Evolutionary conservation across 129 eudicot species (phyloP).

Genomic region (Heracleum sosnowskyi): DNA sequence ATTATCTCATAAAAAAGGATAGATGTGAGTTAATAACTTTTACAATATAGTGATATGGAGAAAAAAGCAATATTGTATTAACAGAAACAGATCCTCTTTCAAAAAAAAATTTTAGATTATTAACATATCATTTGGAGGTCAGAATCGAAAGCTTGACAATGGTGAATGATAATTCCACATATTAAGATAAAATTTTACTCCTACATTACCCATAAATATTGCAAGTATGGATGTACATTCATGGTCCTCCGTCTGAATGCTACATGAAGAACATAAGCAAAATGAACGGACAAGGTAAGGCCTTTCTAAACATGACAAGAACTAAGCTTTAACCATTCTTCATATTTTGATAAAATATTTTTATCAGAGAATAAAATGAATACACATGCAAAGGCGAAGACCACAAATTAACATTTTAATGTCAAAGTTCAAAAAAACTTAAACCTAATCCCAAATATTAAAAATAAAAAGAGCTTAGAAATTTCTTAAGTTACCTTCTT

Average conservation of each 20-base stretch:
- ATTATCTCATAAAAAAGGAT: not conserved
- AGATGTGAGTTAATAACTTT: not conserved
- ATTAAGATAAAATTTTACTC: no score
- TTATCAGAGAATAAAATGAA: no score
- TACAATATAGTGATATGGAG: not conserved
- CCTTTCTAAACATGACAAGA: not conserved
- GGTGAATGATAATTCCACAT: not conserved
- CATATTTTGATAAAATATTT: no score
- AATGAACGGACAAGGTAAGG: not conserved
- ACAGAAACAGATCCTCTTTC: not conserved
- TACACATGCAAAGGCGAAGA: not conserved
- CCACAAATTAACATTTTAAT: not conserved
- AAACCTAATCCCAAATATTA: not conserved
- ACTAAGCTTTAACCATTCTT: not conserved
- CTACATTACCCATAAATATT: not conserved
- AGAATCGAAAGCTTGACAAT: not conserved
- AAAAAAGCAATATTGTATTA: not conserved
- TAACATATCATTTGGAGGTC: not conserved
- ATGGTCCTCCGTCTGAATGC: not conserved
- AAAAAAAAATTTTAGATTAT: not conserved
- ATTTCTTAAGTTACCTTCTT: conserved; percentile 46
- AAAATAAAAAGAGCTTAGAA: not conserved
- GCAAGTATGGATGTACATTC: not conserved
- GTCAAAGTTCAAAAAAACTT: not conserved
- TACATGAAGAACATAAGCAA: not conserved